A percentile compares a stretch with the other conserved stretches of the same genome.
These are phyloP conservation scores for Ceratocystis cubensis DNA, from an alignment of 2,329 filamentous ascomycete genomes.

Conservation along the genomic window DNA sequence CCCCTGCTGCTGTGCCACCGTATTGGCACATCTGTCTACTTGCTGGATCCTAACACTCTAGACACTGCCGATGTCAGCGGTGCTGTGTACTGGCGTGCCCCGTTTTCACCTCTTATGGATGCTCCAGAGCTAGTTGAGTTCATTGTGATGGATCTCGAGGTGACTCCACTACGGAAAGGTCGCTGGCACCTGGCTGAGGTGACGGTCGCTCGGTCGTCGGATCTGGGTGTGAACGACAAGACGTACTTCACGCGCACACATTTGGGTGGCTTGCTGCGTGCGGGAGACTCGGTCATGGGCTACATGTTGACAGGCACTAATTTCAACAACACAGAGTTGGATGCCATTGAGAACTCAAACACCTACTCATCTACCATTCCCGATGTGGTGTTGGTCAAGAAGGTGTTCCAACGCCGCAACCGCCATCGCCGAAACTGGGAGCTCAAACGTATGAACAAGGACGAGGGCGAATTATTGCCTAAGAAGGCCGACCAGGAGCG, in stretches of 20 bases:
- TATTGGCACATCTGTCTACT: slow-evolving; percentile 77
- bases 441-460: slow-evolving; percentile 82
- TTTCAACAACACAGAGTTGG: slow-evolving; percentile 80
- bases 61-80: slow-evolving; percentile 78
- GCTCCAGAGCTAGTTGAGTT: slow-evolving; percentile 81
- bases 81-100: slow-evolving; percentile 78
- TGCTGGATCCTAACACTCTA: slow-evolving; percentile 81
- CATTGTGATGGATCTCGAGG: slow-evolving; percentile 87
- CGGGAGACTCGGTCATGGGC: slow-evolving; percentile 88
- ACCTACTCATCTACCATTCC: slow-evolving; percentile 69
- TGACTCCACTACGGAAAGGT: slow-evolving; percentile 59
- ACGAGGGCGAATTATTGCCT: slow-evolving; percentile 76
- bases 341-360: slow-evolving; percentile 66
- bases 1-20: slow-evolving; percentile 77
- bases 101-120: slow-evolving; percentile 74
- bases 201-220: slow-evolving; percentile 73
- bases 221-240: slow-evolving; percentile 73
- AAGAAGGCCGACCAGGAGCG: slow-evolving; percentile 79
- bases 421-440: slow-evolving; percentile 75
- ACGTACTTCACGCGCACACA: slow-evolving; percentile 88
- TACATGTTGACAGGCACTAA: slow-evolving; percentile 82
- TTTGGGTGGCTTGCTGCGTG: slow-evolving; percentile 69
- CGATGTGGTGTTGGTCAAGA: slow-evolving; percentile 93
- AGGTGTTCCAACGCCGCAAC: slow-evolving; percentile 84
- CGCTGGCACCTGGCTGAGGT: slow-evolving; percentile 77